Evolutionary conservation across 164 flowering plant genomes (phyloP).

Genomic region (Amborella trichopoda): DNA sequence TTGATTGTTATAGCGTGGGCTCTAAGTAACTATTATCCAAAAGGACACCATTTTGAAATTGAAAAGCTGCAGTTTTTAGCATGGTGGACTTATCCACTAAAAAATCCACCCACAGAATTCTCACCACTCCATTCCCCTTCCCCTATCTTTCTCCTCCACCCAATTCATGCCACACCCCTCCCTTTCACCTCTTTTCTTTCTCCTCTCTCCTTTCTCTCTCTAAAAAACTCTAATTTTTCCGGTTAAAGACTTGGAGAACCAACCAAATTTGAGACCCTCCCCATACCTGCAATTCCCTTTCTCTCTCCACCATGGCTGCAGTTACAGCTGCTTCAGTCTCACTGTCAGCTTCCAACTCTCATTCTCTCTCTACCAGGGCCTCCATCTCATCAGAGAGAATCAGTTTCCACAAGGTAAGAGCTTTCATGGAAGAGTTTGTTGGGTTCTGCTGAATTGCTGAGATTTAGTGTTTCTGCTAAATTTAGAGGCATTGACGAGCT

Average conservation of each 20-base stretch:
- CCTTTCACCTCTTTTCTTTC: constrained; percentile 1
- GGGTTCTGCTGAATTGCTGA: no score
- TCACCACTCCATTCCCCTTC: no score
- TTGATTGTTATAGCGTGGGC: no score
- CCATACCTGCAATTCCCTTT: background rate
- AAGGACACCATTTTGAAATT: no score
- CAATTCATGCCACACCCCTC: constrained; percentile 5
- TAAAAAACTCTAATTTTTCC: background rate
- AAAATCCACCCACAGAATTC: no score
- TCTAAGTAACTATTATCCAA: no score
- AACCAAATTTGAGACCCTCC: no score
- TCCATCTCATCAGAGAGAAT: constrained; percentile 47
- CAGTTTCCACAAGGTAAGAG: constrained; percentile 53
- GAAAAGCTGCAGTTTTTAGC: no score
- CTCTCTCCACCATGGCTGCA: constrained; percentile 53
- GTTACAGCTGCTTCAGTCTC: constrained; percentile 65
- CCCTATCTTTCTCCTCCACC: constrained; percentile 15
- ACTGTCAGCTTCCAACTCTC: constrained; percentile 60
- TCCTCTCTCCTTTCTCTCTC: background rate
- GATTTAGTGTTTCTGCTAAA: no score
- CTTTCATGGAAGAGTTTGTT: no score
- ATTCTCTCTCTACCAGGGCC: constrained; percentile 48
- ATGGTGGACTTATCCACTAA: no score
- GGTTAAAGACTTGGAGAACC: no score
- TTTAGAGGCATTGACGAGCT: background rate